Percentiles rank a stretch among this genome's conserved stretches.
These are phyloP conservation scores for Zasmidium angulare DNA, from an alignment of 2,329 filamentous ascomycete genomes.

Conservation along the genomic window DNA sequence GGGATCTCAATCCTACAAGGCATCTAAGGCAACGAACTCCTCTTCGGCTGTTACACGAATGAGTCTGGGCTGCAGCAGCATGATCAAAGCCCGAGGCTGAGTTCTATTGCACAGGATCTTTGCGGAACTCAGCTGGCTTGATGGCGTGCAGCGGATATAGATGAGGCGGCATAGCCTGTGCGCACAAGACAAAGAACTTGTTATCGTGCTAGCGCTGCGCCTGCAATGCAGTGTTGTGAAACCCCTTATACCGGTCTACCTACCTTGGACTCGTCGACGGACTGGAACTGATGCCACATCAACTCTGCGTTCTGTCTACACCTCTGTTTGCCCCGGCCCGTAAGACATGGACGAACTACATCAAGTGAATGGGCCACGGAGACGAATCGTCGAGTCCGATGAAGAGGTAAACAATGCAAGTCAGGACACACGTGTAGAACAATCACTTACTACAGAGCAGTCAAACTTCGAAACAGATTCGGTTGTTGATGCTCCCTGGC, in stretches of 20 bases:
- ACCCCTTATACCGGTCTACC: no score
- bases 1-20: background rate
- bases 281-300: no score
- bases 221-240: background rate
- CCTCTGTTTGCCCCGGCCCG: no score
- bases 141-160: no score
- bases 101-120: background rate
- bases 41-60: background rate
- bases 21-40: background rate
- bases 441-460: background rate
- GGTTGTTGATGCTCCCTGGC: background rate
- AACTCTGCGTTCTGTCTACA: no score
- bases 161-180: background rate
- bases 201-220: background rate
- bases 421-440: no score
- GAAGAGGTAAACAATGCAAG: background rate
- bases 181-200: background rate
- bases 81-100: constrained; percentile 1
- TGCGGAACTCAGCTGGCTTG: background rate
- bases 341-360: background rate
- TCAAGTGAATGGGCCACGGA: background rate
- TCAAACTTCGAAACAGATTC: background rate
- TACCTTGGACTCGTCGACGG: no score
- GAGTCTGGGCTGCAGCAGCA: background rate
- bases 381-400: background rate